These are phyloP conservation scores for Cladosporium cucumerinum DNA, from an alignment of 2,329 filamentous ascomycete genomes.

Conservation along the genomic window DNA sequence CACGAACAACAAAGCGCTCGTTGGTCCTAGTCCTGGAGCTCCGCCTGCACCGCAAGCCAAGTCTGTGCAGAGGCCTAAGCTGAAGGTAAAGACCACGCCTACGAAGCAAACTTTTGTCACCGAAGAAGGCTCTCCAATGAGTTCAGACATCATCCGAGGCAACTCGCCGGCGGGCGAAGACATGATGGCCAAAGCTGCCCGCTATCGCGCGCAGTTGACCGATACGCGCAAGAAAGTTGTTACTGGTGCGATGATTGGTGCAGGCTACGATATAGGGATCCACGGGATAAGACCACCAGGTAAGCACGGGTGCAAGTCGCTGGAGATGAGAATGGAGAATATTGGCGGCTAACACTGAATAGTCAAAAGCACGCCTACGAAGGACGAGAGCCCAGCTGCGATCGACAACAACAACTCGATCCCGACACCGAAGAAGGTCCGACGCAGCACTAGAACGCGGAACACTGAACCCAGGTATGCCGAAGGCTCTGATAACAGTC, in stretches of 20 bases:
- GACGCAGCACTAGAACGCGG: conserved; percentile 21
- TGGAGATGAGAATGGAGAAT: neutral
- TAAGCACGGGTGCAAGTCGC: neutral
- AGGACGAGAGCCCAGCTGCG: neutral
- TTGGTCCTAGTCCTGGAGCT: neutral
- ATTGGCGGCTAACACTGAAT: neutral
- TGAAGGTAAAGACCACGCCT: too few species aligned
- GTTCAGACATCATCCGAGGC: neutral
- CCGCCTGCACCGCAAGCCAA: neutral
- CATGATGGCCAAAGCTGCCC: neutral
- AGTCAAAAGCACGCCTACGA: neutral
- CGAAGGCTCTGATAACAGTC: conserved; percentile 14
- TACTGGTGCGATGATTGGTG: neutral
- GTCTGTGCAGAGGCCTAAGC: neutral
- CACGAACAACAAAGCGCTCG: neutral
- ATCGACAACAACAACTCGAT: neutral
- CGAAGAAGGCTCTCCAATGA: neutral
- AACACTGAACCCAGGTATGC: conserved; percentile 21
- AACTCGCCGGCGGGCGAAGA: neutral
- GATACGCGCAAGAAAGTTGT: neutral
- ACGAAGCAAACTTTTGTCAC: neutral
- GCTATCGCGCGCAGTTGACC: neutral
- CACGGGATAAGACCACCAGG: neutral
- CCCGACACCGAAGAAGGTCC: neutral
- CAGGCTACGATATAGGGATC: neutral